Evolutionary conservation across 1,139 yeast species (phyloP).

Genomic region (Yamadazyma sp.): DNA sequence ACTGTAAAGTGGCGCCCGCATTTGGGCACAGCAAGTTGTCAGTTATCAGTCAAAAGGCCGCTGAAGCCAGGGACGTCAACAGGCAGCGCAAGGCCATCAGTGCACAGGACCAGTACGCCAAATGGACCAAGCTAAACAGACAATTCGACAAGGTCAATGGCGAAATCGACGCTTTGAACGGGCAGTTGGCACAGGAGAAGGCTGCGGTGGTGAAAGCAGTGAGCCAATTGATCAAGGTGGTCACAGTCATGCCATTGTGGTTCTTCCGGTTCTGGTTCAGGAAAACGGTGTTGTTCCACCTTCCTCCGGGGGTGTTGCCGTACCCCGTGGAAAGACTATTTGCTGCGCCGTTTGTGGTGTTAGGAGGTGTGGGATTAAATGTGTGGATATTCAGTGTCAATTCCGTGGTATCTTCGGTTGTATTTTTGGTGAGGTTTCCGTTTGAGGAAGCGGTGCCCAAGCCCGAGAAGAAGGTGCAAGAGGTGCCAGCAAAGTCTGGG

Average conservation of each 20-base stretch:
- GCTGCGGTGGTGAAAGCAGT: slow-evolving; percentile 35
- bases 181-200: slow-evolving; percentile 35
- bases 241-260: slow-evolving; percentile 49
- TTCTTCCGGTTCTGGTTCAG: slow-evolving; percentile 56
- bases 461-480: slow-evolving; percentile 18
- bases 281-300: slow-evolving; percentile 56
- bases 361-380: slow-evolving; percentile 54
- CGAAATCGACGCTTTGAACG: slow-evolving; percentile 48
- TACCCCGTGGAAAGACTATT: slow-evolving; percentile 53
- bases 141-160: slow-evolving; percentile 57
- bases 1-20: slow-evolving; percentile 34
- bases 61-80: slow-evolving; percentile 48
- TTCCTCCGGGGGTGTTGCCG: slow-evolving; percentile 63
- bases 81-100: slow-evolving; percentile 61
- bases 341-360: slow-evolving; percentile 60
- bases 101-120: slow-evolving; percentile 93
- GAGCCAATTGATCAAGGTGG: slow-evolving; percentile 24
- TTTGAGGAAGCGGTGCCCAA: slow-evolving; percentile 23
- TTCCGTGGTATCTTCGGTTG: slow-evolving; percentile 28
- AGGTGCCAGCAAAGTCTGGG: not conserved
- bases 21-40: slow-evolving; percentile 30
- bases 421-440: slow-evolving; percentile 30
- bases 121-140: slow-evolving; percentile 91
- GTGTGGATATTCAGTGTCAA: slow-evolving; percentile 49
- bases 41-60: slow-evolving; percentile 37